These are phyloP conservation scores for Alternaria burnsii DNA, from an alignment of 2,329 filamentous ascomycete genomes.

Conservation along the genomic window DNA sequence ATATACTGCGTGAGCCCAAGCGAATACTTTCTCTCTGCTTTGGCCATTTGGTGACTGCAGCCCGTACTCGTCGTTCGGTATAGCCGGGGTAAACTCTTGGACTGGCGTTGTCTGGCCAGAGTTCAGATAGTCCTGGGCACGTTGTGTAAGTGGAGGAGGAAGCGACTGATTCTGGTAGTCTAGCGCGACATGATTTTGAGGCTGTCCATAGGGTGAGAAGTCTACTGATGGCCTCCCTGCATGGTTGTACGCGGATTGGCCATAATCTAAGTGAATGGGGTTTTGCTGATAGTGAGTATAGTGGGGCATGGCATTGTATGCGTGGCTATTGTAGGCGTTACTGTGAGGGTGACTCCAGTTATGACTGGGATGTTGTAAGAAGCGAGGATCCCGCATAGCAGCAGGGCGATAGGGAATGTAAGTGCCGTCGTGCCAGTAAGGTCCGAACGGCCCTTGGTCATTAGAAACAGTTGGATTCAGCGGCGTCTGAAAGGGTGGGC, in stretches of 20 bases:
- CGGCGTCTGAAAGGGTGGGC: conserved; percentile 44
- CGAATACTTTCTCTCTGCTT: conserved; percentile 56
- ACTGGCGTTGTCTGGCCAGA: conserved; percentile 44
- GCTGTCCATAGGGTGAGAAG: conserved; percentile 36
- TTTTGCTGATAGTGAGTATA: conserved; percentile 38
- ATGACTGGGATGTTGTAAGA: conserved; percentile 40
- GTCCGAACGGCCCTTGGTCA: conserved; percentile 52
- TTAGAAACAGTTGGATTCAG: conserved; percentile 53
- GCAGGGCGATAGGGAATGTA: conserved; percentile 53
- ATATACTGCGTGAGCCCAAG: conserved; percentile 58
- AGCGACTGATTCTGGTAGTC: conserved; percentile 41
- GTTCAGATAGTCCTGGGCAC: conserved; percentile 36
- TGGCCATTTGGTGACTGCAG: conserved; percentile 54
- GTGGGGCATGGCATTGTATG: conserved; percentile 36
- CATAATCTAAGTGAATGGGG: conserved; percentile 37
- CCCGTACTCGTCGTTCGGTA: conserved; percentile 49
- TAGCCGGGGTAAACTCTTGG: conserved; percentile 30
- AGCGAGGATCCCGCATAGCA: conserved; percentile 52
- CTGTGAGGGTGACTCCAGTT: conserved; percentile 46
- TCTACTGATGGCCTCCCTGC: conserved; percentile 34
- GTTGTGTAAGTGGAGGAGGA: conserved; percentile 32
- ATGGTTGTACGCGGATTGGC: conserved; percentile 34
- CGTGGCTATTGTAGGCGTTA: conserved; percentile 36
- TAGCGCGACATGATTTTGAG: conserved; percentile 32
- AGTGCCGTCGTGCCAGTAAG: conserved; percentile 54